A percentile compares a stretch with the other conserved stretches of the same genome.
Evolutionary conservation across 768 basidiomycete species (phyloP).

Genomic region (Hericium coralloides): DNA sequence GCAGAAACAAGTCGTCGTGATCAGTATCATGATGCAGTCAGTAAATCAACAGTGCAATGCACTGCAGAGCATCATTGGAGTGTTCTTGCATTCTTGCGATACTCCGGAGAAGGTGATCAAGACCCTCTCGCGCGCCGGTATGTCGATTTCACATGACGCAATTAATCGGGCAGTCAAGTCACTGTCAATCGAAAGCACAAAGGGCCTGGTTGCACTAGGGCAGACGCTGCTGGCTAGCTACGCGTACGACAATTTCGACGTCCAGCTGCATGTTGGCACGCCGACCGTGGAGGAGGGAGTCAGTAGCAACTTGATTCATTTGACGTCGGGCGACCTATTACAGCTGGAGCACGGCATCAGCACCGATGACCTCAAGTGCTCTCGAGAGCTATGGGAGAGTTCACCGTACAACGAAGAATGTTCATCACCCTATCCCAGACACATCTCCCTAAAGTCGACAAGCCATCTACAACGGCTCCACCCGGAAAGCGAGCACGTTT

Average conservation of each 20-base stretch:
- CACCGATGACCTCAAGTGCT: neutral
- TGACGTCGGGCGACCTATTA: neutral
- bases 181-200: neutral
- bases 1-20: constrained; percentile 18
- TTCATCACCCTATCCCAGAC: too few relatives aligned
- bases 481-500: too few relatives aligned
- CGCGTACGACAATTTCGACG: neutral
- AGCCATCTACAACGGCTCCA: too few relatives aligned
- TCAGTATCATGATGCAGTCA: constrained; percentile 22
- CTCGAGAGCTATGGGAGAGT: neutral
- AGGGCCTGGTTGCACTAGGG: neutral
- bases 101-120: constrained; percentile 21
- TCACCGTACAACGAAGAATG: neutral
- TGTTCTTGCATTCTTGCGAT: constrained; percentile 22
- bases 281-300: neutral
- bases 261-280: neutral
- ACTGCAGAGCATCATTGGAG: constrained; percentile 17
- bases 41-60: constrained; percentile 18
- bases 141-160: constrained; percentile 14
- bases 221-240: neutral
- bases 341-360: neutral
- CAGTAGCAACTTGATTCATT: neutral
- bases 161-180: neutral
- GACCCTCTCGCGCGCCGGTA: constrained; percentile 18
- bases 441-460: too few relatives aligned